Base-by-base conservation (phyloP, 352 stramenopile species). In the Pythium volutum region DNA sequence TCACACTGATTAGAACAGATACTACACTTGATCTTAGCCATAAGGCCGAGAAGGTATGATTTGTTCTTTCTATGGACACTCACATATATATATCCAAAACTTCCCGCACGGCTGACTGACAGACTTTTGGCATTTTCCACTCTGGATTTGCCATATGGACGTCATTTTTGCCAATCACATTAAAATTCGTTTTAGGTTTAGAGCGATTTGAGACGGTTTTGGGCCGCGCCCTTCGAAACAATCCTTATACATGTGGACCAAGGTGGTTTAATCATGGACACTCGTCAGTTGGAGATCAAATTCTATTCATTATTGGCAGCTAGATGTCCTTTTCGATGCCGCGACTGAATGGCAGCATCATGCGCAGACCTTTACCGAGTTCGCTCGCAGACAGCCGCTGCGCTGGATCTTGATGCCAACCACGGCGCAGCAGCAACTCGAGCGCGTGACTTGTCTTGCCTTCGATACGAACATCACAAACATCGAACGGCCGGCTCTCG, bases 1-100 rank as follows among this genome's bases (percentile, higher is more conserved):
- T 91, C 84, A 90, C 80, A 89, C 79, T 93, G 84, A 91, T 91
- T 89, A 94, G 84, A 93, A 93, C 84, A 93, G 81, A 91, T 91
- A 91, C 81, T 90, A 90, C 81, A 91, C 81, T 91, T 91, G 81
- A 91, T 89, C 79, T 88, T 89, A 91, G 79, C 81, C 79, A 90
- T 81, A 81, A 91, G 76, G 84, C 84, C 79, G 81, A 90, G 82
- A 89, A 36, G 31, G 31, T 86, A 86, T 84, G 70, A 74, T 64
- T 47, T 57, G 36, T 11, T 4, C 39, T 3, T 25, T 26, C 18
- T 46, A 7, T 46, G 39, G 8, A 46, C 39, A 23, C 39, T 39
- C 2, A n/a, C 5, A 25, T 25, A 23, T 53, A 15, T 53, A 34
- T 39, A 14, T 8, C 1, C 25, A 11, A 22, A 46, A 14, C 4